A percentile compares a stretch with the other conserved stretches of the same genome.
Conservation (phyloP, 78 protist genomes). For the Salpingoeca rosetta region DNA sequence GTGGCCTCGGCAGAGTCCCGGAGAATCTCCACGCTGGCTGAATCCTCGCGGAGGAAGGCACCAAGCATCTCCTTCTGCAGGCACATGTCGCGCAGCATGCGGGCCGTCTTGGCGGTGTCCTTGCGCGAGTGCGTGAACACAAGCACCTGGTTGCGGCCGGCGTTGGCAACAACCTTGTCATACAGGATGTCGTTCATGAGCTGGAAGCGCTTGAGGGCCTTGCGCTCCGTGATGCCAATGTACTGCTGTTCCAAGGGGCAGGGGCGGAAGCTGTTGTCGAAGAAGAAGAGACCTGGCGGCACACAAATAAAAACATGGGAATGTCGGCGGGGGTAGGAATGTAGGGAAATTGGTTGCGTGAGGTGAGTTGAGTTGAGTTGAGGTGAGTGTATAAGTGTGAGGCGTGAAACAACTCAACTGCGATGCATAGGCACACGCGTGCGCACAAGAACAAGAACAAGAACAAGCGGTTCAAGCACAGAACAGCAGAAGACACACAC, state of each 20-base stretch:
- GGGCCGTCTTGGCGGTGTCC: conserved; percentile 89
- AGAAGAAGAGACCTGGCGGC: conserved; percentile 85
- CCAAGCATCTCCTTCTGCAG: conserved; percentile 40
- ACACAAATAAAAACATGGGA: too few species aligned
- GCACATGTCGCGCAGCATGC: conserved; percentile 43
- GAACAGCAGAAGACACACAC: too few species aligned
- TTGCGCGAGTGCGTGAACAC: conserved; percentile 97
- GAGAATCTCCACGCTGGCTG: conserved; percentile 50
- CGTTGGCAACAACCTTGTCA: conserved; percentile 67
- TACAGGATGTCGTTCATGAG: conserved; percentile 87
- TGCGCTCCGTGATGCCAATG: conserved; percentile 86
- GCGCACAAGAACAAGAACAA: too few species aligned
- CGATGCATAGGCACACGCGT: too few species aligned
- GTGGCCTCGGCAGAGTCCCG: conserved; percentile 46
- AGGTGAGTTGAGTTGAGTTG: too few species aligned
- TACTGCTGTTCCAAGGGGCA: conserved; percentile 90
- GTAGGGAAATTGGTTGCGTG: too few species aligned
- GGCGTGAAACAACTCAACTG: too few species aligned
- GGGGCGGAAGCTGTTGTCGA: conserved; percentile 88
- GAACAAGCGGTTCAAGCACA: too few species aligned
- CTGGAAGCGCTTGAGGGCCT: conserved; percentile 68
- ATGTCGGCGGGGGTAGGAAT: too few species aligned
- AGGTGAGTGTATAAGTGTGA: too few species aligned
- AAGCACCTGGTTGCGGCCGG: conserved; percentile 65
- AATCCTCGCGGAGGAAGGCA: conserved; percentile 43